Percentiles rank a stretch among this genome's conserved stretches.
Evolutionary conservation across 2,329 filamentous ascomycete genomes (phyloP).

Genomic region (Venturia asperata): DNA sequence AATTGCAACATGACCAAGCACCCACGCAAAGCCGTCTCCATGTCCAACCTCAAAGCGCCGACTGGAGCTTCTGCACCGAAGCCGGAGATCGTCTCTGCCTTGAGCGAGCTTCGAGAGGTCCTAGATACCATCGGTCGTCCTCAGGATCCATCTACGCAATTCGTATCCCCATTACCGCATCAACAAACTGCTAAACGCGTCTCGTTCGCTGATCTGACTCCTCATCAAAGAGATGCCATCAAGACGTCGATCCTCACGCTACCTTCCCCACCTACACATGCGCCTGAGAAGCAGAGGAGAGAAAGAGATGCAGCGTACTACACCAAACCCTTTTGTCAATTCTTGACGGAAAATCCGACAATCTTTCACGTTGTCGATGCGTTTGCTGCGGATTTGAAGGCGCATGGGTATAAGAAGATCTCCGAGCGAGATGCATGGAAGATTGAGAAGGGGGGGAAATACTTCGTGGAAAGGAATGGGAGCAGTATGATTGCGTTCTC

Average conservation of each 20-base stretch:
- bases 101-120: slow-evolving; percentile 10
- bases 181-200: slow-evolving; percentile 12
- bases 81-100: slow-evolving; percentile 6
- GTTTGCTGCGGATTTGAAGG: slow-evolving; percentile 64
- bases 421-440: slow-evolving; percentile 77
- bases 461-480: slow-evolving; percentile 80
- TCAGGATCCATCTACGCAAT: not conserved
- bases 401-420: slow-evolving; percentile 70
- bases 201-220: slow-evolving; percentile 5
- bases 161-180: not conserved
- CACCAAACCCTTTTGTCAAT: slow-evolving; percentile 77
- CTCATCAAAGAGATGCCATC: slow-evolving; percentile 3
- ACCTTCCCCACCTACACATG: slow-evolving; percentile 16
- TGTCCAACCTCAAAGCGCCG: slow-evolving; percentile 13
- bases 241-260: slow-evolving; percentile 12
- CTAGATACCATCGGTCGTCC: slow-evolving; percentile 11
- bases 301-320: slow-evolving; percentile 39
- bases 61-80: slow-evolving; percentile 1
- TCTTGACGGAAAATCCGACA: slow-evolving; percentile 84
- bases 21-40: slow-evolving; percentile 17
- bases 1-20: slow-evolving; percentile 17
- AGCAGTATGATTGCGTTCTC: slow-evolving; percentile 80
- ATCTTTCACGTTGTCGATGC: slow-evolving; percentile 84
- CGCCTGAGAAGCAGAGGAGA: slow-evolving; percentile 1
- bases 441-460: slow-evolving; percentile 74